Percentiles rank a stretch among this genome's conserved stretches.
These are phyloP conservation scores for Saccharomycopsis microspora DNA, from an alignment of 805 yeast species.

Conservation along the genomic window DNA sequence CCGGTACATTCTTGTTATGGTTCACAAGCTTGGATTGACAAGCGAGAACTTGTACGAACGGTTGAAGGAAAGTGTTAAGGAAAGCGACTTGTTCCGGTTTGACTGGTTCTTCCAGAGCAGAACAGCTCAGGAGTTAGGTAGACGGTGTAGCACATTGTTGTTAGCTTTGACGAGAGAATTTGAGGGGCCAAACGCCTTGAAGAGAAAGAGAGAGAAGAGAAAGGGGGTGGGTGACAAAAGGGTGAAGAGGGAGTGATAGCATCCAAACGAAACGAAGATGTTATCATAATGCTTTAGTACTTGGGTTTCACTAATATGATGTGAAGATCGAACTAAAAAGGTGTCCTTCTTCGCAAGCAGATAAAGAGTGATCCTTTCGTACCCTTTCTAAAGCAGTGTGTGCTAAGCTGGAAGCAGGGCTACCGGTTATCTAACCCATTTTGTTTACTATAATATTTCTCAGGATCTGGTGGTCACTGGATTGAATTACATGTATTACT, in stretches of 20 bases:
- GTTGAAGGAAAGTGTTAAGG: conserved; percentile 51
- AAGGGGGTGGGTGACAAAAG: background rate
- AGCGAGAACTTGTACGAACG: conserved; percentile 49
- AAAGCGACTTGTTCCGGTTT: conserved; percentile 50
- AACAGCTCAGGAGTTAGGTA: conserved; percentile 58
- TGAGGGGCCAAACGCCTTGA: conserved; percentile 48
- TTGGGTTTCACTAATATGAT: no score
- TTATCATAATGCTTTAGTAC: no score
- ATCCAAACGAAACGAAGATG: background rate
- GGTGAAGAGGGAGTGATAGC: conserved; percentile 1
- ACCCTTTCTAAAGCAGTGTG: no score
- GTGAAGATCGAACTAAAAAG: no score
- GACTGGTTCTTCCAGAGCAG: conserved; percentile 68
- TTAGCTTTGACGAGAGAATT: conserved; percentile 60
- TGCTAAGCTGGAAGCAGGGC: no score
- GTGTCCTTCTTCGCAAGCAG: no score
- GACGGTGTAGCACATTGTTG: conserved; percentile 57
- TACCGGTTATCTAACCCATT: no score
- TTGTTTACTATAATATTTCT: no score
- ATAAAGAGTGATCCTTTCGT: no score
- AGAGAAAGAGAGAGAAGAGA: conserved; percentile 28
- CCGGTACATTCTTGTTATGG: conserved; percentile 48
- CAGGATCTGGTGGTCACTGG: no score
- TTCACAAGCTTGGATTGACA: conserved; percentile 54
- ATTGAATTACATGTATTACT: no score